Evolutionary conservation across 2,329 filamentous ascomycete genomes (phyloP).

Genomic region (Penicillium sp.): DNA sequence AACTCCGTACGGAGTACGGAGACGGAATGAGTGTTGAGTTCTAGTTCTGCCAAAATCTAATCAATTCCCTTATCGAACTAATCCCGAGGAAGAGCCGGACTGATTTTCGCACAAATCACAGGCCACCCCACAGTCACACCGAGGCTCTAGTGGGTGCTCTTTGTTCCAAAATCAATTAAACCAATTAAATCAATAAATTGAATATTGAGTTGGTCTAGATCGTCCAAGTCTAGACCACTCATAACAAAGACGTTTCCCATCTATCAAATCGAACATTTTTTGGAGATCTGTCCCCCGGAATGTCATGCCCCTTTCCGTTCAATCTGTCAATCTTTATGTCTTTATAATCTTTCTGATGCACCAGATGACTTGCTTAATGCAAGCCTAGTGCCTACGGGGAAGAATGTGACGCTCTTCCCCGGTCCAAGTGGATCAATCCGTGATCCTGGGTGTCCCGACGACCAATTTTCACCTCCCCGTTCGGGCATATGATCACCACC

Average conservation of each 20-base stretch:
- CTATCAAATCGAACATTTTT: not conserved
- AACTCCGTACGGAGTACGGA: not conserved
- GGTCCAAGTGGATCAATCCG: conserved; percentile 17
- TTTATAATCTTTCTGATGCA: not conserved
- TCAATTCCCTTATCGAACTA: not conserved
- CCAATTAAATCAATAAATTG: not conserved
- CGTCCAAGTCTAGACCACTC: conserved; percentile 1
- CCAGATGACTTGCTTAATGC: conserved; percentile 12
- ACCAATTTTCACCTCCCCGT: not conserved
- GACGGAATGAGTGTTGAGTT: not conserved
- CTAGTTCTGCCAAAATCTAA: not conserved
- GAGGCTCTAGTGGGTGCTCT: conserved; percentile 3
- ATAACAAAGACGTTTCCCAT: conserved; percentile 8
- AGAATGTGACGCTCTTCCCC: conserved; percentile 12
- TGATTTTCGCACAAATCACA: conserved; percentile 17
- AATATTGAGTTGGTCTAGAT: conserved; percentile 1
- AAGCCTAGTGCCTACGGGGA: conserved; percentile 5
- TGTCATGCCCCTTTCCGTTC: not conserved
- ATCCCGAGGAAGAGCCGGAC: not conserved
- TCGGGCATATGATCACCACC: conserved; percentile 3
- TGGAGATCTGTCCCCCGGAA: not conserved
- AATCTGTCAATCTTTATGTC: not conserved
- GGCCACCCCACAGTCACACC: not conserved
- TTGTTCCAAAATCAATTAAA: not conserved
- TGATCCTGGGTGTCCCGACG: conserved; percentile 7